phyloP scores from a whole-genome alignment of 768 basidiomycete species.

The Trametes elegans region DNA sequence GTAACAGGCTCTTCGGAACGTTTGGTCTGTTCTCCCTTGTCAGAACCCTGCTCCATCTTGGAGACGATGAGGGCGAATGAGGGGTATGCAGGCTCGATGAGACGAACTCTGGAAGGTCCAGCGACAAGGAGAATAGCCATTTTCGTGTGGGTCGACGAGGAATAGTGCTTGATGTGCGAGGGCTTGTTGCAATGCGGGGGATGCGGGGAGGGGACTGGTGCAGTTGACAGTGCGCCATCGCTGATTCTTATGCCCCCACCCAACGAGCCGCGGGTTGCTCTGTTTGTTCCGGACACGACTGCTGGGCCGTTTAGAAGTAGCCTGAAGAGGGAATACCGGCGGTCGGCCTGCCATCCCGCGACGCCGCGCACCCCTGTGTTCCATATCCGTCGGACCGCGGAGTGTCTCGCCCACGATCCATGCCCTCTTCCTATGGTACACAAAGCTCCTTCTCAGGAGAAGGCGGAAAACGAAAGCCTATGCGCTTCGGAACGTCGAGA shows the following conservation, averaged over 20 bases:
- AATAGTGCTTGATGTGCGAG: neutral
- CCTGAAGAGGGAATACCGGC: slow-evolving; percentile 3
- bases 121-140: neutral
- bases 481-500: neutral
- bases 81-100: neutral
- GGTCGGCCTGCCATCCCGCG: too few species aligned
- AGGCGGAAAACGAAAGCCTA: neutral
- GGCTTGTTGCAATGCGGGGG: neutral
- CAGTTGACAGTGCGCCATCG: neutral
- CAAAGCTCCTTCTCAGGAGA: neutral
- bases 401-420: neutral
- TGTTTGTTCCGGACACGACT: neutral
- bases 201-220: neutral
- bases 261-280: neutral
- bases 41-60: neutral
- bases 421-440: neutral
- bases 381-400: neutral
- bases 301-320: neutral
- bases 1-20: too few species aligned
- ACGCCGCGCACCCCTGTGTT: neutral
- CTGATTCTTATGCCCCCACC: neutral
- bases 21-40: neutral
- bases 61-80: neutral
- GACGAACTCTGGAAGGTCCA: neutral
- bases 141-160: neutral